Evolutionary conservation across 1,284 basidiomycete genomes (phyloP), one percentile per base, ranked within the genome.

Genomic region (Somion occarium): DNA sequence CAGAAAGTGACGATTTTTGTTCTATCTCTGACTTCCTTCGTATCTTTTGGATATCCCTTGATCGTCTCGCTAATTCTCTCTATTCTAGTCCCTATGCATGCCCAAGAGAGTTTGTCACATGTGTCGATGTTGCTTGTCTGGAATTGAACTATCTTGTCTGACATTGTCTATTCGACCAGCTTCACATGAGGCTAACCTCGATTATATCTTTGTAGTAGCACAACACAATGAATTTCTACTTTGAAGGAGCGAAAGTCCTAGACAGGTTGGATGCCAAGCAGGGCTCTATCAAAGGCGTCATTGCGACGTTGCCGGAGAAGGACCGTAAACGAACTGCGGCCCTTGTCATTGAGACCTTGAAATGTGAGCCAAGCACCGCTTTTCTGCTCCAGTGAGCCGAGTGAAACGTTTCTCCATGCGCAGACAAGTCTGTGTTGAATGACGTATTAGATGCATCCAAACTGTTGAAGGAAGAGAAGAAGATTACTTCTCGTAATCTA

Each of bases 181-280:
- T 34, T 34, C 30, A 18, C 18, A 44, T 27, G 19, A 48, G 37
- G 46, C 46, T 38, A 18, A 38, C 27, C 5, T 23, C 12, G 11
- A 38, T 30, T 39, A 24, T 38, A 48, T 38, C n/a, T 23, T 27
- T 38, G 46, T 48, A 48, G 38, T 56, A 61, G 59, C 70, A 71
- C 68, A 70, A 38, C 27, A 64, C 66, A 69, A 95, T 95, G 92
- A 93, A 94, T 74, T 93, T 95, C 71, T 96, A 95, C 74, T 92
- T 92, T 71, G 85, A 89, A 64, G 90, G 91, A 56, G 87, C 87
- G 54, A 78, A 83, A 60, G 80, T 85, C 3, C 76, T 97, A 61
- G 91, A 95, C 64, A 84, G 84, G 58, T 76, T 97, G 52, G 89
- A 94, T 65, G 79, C 83, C 48, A 91, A 88, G 67, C 79, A 91